Evolutionary conservation across 2,329 filamentous ascomycete species (phyloP), one percentile per base, ranked within the genome.

Genomic region (Penicillium hordei): DNA sequence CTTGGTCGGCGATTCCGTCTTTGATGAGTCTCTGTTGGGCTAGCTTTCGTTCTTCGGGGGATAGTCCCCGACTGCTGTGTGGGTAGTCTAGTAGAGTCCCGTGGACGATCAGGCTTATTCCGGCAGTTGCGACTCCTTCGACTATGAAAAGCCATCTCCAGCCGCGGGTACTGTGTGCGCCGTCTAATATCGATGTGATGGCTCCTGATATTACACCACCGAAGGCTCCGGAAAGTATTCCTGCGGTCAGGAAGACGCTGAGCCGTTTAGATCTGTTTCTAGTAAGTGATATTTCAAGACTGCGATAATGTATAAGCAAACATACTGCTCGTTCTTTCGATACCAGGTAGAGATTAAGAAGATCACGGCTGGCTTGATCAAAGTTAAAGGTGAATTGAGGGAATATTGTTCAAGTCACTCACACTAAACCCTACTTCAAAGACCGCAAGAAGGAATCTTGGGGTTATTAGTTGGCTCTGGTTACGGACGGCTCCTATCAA

Each of bases 111-210:
- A 57, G n/a, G 13, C 43, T 49, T 4, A 54, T 19, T 2, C 44
- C 54, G 8, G 45, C 45, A 36, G 58, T 60, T n/a, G 45, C n/a
- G 17, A 43, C 33, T 6, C 58, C 50, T 36, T 57, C 49, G 39
- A 55, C 40, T 13, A 57, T 60, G 36, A 60, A 57, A 2, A 57
- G 49, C 58, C 58, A 60, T 9, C 54, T 25, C 58, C 54, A 60
- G 10, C 58, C 54, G 1, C 54, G 44, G 15, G 54, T 46, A 5
- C 34, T 45, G 34, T 42, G 39, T 25, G 17, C n/a, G 17, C 58
- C 58, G 15, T 60, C 54, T 19, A 57, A 48, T 12, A 29, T 51
- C n/a, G 38, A 45, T 5, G 49, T 49, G 15, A 60, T 57, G 4
- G 48, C 58, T 3, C 38, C 49, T 5, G 58, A 36, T 7, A 60